phyloP scores from a whole-genome alignment of 2,329 filamentous ascomycete species.

The Fusarium pseudoanthophilum region DNA sequence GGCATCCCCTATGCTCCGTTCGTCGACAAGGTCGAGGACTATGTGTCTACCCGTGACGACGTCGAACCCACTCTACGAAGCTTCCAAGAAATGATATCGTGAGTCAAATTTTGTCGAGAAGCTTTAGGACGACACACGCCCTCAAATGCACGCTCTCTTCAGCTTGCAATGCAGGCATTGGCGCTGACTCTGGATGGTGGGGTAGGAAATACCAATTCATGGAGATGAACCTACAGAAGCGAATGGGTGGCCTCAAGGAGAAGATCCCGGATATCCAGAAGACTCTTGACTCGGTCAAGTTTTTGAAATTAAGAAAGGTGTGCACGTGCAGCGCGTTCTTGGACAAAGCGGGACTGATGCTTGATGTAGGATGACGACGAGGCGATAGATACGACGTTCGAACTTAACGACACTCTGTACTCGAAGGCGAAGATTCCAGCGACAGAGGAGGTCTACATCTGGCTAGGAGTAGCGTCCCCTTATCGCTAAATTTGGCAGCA shows the following conservation, averaged over 20 bases:
- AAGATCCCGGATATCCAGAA: conserved; percentile 98
- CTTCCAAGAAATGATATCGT: conserved; percentile 96
- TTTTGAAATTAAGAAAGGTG: conserved; percentile 81
- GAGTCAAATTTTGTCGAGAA: conserved; percentile 49
- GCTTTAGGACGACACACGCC: conserved; percentile 8
- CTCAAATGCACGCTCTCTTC: conserved; percentile 20
- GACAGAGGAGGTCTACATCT: conserved; percentile 93
- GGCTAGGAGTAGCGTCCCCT: conserved; percentile 79
- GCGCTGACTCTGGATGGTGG: conserved; percentile 42
- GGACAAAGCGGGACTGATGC: conserved; percentile 30
- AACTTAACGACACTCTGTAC: conserved; percentile 95
- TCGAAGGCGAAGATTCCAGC: conserved; percentile 85
- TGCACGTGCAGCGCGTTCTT: neutral
- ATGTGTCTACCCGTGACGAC: conserved; percentile 80
- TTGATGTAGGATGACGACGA: conserved; percentile 63
- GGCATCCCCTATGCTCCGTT: conserved; percentile 88
- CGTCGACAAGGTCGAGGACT: conserved; percentile 89
- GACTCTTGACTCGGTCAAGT: conserved; percentile 90
- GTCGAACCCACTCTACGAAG: conserved; percentile 83
- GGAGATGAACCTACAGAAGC: conserved; percentile 91
- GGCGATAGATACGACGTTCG: conserved; percentile 90
- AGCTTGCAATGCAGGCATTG: conserved; percentile 4
- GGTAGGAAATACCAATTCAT: conserved; percentile 98
- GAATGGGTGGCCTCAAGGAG: conserved; percentile 83
- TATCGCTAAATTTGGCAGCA: neutral